Percentiles rank a stretch among this genome's conserved stretches.
These are phyloP conservation scores for Chaetoceros muelleri DNA, from an alignment of 108 stramenopile species.

Conservation along the genomic window DNA sequence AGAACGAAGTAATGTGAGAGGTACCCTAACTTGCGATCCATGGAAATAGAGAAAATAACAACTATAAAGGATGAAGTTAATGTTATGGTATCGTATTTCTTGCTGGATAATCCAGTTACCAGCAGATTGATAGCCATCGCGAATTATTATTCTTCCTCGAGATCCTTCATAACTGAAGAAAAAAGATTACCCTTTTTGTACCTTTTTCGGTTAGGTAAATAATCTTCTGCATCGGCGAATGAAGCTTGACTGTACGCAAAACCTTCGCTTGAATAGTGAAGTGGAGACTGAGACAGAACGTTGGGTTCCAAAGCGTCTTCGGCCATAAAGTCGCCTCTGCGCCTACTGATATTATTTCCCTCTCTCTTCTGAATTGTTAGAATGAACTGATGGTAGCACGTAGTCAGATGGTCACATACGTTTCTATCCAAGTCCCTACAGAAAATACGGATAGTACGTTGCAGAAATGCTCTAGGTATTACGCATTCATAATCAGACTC, in stretches of 20 bases:
- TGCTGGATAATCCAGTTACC: no score
- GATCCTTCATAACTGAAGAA: no score
- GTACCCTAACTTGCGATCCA: no score
- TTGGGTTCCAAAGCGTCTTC: no score
- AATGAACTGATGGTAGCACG: constrained; percentile 1
- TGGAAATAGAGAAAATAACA: no score
- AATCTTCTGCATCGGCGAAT: neutral
- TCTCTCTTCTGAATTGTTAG: neutral
- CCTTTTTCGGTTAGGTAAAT: no score
- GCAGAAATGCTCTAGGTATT: constrained; percentile 21
- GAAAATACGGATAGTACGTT: constrained; percentile 35
- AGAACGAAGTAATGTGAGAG: no score
- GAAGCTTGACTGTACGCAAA: neutral
- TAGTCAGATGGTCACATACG: constrained; percentile 9
- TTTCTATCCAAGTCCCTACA: constrained; percentile 16
- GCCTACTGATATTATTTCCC: neutral
- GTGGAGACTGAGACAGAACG: neutral
- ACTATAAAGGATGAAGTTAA: no score
- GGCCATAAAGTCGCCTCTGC: neutral
- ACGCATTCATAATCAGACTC: constrained; percentile 11
- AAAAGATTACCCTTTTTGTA: no score
- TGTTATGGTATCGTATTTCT: no score
- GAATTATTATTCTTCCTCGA: no score
- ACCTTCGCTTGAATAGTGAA: neutral
- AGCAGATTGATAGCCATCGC: no score